Conservation (phyloP, 106 monocot genomes). For the Posidonia australis region DNA sequence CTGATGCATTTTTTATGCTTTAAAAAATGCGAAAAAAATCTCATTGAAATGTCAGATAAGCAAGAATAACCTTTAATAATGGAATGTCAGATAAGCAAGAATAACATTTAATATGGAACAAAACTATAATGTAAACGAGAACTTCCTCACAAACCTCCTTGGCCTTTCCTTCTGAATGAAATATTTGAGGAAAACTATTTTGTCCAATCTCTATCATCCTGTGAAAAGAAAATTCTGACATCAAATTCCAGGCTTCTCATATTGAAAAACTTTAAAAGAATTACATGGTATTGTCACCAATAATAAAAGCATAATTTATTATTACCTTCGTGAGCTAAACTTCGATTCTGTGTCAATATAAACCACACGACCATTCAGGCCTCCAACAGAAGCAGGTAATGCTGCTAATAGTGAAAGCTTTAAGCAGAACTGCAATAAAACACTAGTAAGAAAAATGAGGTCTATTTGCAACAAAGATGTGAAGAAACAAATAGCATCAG, state of each 20-base stretch:
- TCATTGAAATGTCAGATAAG: not conserved
- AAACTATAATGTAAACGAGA: not conserved
- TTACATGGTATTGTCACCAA: not conserved
- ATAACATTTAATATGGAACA: not conserved
- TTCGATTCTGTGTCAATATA: constrained; percentile 94
- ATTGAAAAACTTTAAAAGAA: not conserved
- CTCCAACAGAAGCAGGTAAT: constrained; percentile 68
- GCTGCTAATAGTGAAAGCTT: constrained; percentile 77
- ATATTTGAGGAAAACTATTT: constrained; percentile 79
- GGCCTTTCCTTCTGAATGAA: constrained; percentile 55
- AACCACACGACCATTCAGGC: constrained; percentile 76
- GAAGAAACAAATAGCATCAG: not conserved
- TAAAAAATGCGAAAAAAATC: not conserved
- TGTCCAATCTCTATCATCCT: constrained; percentile 93
- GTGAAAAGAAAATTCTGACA: not conserved
- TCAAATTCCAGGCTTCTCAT: not conserved
- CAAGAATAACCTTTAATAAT: too few species aligned
- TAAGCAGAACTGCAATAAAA: constrained; percentile 61
- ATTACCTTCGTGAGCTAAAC: constrained; percentile 80
- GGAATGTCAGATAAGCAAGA: not conserved
- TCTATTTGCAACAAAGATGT: not conserved
- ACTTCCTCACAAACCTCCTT: constrained; percentile 44
- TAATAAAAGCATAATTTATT: not conserved
- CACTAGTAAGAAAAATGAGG: not conserved
- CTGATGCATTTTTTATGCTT: not conserved